Conservation (phyloP, 2,329 filamentous ascomycete genomes). For the Aschersonia sp. region DNA sequence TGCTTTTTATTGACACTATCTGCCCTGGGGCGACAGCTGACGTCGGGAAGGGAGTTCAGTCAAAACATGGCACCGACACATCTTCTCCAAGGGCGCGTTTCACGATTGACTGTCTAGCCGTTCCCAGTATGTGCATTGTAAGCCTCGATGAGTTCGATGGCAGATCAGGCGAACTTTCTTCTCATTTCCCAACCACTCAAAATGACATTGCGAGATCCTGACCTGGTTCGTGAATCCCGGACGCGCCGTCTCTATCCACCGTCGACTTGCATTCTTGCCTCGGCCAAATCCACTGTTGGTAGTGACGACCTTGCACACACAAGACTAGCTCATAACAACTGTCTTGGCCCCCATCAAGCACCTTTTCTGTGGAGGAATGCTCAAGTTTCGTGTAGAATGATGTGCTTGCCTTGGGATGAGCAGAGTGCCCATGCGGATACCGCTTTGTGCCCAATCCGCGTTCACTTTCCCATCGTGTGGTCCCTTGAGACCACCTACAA, state of each 20-base stretch:
- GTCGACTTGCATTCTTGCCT: too few species aligned
- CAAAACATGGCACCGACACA: neutral
- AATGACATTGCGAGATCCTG: too few species aligned
- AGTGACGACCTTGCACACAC: neutral
- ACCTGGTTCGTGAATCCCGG: too few species aligned
- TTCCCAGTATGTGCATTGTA: neutral
- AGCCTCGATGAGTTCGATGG: too few species aligned
- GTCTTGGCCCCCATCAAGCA: neutral
- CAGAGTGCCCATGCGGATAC: neutral
- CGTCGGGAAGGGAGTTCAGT: neutral
- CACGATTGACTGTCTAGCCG: too few species aligned
- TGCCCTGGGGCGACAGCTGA: neutral
- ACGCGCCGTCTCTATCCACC: too few species aligned
- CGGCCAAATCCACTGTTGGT: neutral
- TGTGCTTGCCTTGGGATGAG: neutral
- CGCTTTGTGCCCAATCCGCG: too few species aligned
- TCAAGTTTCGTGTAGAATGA: neutral
- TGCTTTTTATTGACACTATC: neutral
- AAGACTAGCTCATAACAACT: neutral
- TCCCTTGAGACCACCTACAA: neutral
- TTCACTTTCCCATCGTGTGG: neutral
- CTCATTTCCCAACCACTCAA: too few species aligned
- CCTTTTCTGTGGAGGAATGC: neutral
- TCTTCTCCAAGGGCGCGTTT: neutral
- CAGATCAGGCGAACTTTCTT: too few species aligned